Percentiles rank a stretch among this genome's conserved stretches.
These are phyloP conservation scores for Cucurbitaria berberidis DNA, from an alignment of 2,329 filamentous ascomycete genomes.

Conservation along the genomic window DNA sequence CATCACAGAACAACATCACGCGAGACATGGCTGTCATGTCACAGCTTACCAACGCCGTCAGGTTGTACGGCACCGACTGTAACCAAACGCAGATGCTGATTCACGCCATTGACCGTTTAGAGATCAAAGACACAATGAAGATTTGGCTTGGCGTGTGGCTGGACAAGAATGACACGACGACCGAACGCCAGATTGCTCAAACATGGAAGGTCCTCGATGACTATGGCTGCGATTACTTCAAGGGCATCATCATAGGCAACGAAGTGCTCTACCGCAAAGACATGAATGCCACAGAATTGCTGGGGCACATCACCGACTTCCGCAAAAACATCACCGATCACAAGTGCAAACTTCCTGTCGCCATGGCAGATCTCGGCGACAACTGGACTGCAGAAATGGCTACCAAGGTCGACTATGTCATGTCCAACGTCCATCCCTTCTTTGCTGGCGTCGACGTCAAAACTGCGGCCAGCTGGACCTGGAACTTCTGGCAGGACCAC, in stretches of 20 bases:
- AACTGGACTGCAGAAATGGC: conserved; percentile 80
- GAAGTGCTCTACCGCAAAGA: conserved; percentile 68
- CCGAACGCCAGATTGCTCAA: conserved; percentile 77
- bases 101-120: conserved; percentile 76
- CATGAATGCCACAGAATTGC: conserved; percentile 69
- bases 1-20: conserved; percentile 93
- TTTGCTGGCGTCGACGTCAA: conserved; percentile 78
- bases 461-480: conserved; percentile 79
- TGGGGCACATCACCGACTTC: conserved; percentile 69
- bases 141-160: conserved; percentile 97
- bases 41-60: conserved; percentile 85
- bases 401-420: conserved; percentile 78
- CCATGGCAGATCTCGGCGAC: conserved; percentile 87
- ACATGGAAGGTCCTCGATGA: conserved; percentile 82
- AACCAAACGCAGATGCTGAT: conserved; percentile 96
- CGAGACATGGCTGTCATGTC: conserved; percentile 88
- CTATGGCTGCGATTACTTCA: conserved; percentile 61
- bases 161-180: conserved; percentile 82
- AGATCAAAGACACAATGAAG: conserved; percentile 74
- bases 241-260: conserved; percentile 68
- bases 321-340: conserved; percentile 70
- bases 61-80: conserved; percentile 94
- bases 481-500: conserved; percentile 76
- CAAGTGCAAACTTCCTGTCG: conserved; percentile 74
- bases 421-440: conserved; percentile 97